These are phyloP conservation scores for Gynandropsis gynandra DNA, from an alignment of 345 rosid genomes.

Conservation along the genomic window DNA sequence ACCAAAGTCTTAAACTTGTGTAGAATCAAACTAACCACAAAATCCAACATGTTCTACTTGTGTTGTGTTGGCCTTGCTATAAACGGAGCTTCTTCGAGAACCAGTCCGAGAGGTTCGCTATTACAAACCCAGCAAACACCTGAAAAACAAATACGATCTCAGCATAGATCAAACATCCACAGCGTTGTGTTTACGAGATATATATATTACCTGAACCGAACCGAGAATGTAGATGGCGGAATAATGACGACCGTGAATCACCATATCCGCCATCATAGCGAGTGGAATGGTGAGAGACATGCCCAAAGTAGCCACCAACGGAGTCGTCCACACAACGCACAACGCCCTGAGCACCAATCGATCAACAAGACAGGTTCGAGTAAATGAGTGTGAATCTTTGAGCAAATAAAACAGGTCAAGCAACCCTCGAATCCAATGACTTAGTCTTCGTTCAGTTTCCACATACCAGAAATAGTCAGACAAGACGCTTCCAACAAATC, in stretches of 20 bases:
- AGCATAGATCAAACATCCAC: conserved; percentile 1
- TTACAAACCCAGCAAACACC: conserved; percentile 95
- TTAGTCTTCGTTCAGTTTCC: too few relatives aligned
- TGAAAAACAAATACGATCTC: conserved; percentile 23
- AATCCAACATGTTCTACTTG: too few relatives aligned
- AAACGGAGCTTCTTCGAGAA: conserved; percentile 73
- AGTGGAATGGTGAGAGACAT: conserved; percentile 81
- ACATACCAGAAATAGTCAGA: conserved; percentile 90
- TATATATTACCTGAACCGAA: conserved; percentile 48
- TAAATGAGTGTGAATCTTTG: background rate
- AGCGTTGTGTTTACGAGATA: background rate
- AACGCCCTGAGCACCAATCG: conserved; percentile 77
- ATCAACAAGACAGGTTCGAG: background rate
- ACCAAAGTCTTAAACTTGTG: too few relatives aligned
- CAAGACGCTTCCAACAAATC: conserved; percentile 92
- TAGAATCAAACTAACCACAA: too few relatives aligned
- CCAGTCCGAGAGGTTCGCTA: conserved; percentile 73
- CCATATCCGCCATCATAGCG: conserved; percentile 83
- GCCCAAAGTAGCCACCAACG: conserved; percentile 69
- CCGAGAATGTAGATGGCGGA: conserved; percentile 66
- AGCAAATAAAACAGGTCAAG: too few relatives aligned
- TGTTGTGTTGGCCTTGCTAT: conserved; percentile 34
- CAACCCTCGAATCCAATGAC: too few relatives aligned
- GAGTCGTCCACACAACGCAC: conserved; percentile 86
- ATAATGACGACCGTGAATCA: conserved; percentile 61